Evolutionary conservation across 805 yeast species (phyloP).

Genomic region (Ogataea zsoltii): DNA sequence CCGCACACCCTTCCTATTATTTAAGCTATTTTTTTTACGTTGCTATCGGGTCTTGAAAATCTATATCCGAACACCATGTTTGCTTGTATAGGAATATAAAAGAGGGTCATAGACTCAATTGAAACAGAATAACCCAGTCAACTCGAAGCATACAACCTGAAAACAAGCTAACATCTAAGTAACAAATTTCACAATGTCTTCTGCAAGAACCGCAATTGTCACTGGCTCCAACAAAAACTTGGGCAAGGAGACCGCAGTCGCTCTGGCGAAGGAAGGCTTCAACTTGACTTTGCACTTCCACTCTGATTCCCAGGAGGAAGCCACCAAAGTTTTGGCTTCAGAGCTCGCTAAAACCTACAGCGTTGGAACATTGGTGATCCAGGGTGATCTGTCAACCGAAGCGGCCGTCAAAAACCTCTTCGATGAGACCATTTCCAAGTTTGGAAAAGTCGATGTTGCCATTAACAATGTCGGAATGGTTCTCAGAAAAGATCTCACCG

Average conservation of each 20-base stretch:
- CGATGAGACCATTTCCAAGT: conserved; percentile 41
- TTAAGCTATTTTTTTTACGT: no score
- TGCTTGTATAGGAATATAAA: no score
- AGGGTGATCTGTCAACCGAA: conserved; percentile 45
- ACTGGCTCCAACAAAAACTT: conserved; percentile 66
- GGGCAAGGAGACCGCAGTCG: conserved; percentile 53
- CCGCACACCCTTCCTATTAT: no score
- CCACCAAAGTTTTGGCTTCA: conserved; percentile 39
- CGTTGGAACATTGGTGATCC: conserved; percentile 43
- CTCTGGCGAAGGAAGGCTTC: conserved; percentile 56
- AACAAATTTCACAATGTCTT: no score
- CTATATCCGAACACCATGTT: no score
- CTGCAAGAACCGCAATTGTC: conserved; percentile 47
- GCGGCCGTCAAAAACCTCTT: conserved; percentile 46
- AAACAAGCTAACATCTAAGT: no score
- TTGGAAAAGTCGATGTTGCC: conserved; percentile 61
- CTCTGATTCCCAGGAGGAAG: conserved; percentile 39
- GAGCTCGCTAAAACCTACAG: conserved; percentile 39
- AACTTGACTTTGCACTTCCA: conserved; percentile 58
- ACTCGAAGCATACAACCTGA: no score
- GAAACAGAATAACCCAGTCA: no score
- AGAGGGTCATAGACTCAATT: no score
- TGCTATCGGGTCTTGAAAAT: no score
- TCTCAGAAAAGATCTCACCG: conserved; percentile 57
- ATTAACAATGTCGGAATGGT: conserved; percentile 69